These are phyloP conservation scores for Zymoseptoria brevis DNA, from an alignment of 2,329 filamentous ascomycete genomes.

Conservation along the genomic window DNA sequence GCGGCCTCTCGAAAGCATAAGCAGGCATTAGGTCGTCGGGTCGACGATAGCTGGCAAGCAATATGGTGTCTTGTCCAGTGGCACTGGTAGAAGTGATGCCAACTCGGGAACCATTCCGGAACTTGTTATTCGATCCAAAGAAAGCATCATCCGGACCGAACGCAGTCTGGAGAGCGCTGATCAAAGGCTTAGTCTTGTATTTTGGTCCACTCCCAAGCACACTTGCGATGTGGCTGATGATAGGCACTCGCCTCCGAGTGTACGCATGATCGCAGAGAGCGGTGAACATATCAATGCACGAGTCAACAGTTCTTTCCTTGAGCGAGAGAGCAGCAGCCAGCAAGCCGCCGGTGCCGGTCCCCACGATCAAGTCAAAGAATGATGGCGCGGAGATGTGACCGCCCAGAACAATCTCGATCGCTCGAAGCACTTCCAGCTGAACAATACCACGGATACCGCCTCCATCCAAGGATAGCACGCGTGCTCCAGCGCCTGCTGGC, in stretches of 20 bases:
- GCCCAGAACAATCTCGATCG: conserved; percentile 35
- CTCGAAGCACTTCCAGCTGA: conserved; percentile 36
- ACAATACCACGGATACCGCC: conserved; percentile 42
- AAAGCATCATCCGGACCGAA: conserved; percentile 31
- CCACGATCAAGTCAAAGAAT: conserved; percentile 46
- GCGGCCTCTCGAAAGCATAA: conserved; percentile 36
- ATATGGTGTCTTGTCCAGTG: conserved; percentile 33
- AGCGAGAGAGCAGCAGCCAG: conserved; percentile 37
- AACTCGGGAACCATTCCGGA: conserved; percentile 30
- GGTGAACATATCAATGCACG: conserved; percentile 35
- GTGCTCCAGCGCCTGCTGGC: conserved; percentile 22
- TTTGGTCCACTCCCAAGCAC: conserved; percentile 22
- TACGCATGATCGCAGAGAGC: conserved; percentile 36
- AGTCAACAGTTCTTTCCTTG: conserved; percentile 32
- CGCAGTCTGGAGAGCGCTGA: conserved; percentile 32
- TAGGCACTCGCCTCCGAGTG: conserved; percentile 32
- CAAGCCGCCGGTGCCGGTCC: conserved; percentile 40
- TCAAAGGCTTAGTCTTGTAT: conserved; percentile 30
- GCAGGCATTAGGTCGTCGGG: conserved; percentile 20
- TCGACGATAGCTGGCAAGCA: conserved; percentile 42
- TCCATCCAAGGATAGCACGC: conserved; percentile 28
- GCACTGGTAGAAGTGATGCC: conserved; percentile 38
- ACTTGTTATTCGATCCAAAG: conserved; percentile 18
- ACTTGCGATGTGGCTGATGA: conserved; percentile 26
- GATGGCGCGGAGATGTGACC: conserved; percentile 34